Conservation (phyloP, 2,329 filamentous ascomycete genomes). For the Torrubiella hemipterigena region DNA sequence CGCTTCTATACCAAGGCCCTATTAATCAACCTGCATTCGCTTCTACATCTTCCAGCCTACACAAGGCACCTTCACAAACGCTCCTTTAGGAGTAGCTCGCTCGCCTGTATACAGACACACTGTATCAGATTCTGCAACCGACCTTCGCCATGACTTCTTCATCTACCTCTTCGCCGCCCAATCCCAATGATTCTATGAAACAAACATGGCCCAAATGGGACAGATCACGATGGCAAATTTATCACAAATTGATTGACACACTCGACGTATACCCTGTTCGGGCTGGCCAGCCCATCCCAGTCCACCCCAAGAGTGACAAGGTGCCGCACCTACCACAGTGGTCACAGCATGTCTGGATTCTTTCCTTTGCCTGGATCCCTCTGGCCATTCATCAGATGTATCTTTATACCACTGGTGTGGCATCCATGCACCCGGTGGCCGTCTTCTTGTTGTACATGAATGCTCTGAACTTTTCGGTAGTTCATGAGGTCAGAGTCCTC, state of each 20-base stretch:
- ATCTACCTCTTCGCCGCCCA: no score
- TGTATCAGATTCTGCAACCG: no score
- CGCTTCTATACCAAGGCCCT: no score
- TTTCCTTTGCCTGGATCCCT: conserved; percentile 22
- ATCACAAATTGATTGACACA: conserved; percentile 13
- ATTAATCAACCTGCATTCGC: no score
- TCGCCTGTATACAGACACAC: no score
- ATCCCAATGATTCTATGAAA: conserved; percentile 22
- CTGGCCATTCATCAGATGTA: conserved; percentile 23
- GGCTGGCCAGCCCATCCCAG: conserved; percentile 15
- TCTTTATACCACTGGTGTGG: conserved; percentile 14
- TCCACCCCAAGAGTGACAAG: conserved; percentile 25
- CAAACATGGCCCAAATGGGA: conserved; percentile 21
- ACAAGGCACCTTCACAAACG: no score
- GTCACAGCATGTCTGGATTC: conserved; percentile 23
- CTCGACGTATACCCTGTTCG: conserved; percentile 15
- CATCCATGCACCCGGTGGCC: conserved; percentile 15
- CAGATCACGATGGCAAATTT: conserved; percentile 14
- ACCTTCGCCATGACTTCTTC: no score
- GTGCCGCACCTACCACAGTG: conserved; percentile 23
- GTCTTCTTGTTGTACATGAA: conserved; percentile 24
- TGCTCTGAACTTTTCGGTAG: conserved; percentile 23
- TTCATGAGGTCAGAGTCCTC: conserved; percentile 23
- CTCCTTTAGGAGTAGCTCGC: no score
- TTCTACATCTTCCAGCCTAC: no score